A percentile compares a stretch with the other conserved stretches of the same genome.
phyloP scores from a whole-genome alignment of 306 rosid species.

The Ceratonia siliqua region DNA sequence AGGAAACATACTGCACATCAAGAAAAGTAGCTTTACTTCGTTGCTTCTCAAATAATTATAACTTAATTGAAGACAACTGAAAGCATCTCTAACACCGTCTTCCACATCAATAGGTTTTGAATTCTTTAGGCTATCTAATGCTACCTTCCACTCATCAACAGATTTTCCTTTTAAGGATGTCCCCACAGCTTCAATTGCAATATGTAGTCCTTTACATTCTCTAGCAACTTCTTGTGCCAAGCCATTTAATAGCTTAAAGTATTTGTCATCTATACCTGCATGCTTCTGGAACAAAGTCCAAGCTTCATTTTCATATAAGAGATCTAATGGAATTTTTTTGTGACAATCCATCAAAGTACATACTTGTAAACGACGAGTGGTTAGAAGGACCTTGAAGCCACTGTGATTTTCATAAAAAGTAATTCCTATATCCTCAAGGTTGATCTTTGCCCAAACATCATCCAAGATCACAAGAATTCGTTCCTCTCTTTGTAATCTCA shows the following conservation, averaged over 20 bases:
- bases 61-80: neutral
- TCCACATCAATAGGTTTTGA: neutral
- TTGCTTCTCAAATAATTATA: neutral
- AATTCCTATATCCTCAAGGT: neutral
- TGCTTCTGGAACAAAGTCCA: neutral
- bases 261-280: too few species aligned
- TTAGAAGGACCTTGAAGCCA: neutral
- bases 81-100: neutral
- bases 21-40: neutral
- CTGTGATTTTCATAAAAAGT: neutral
- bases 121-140: neutral
- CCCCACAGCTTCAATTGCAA: neutral
- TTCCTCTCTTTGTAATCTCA: neutral
- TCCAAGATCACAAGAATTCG: neutral
- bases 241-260: neutral
- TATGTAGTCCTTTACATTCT: neutral
- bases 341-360: neutral
- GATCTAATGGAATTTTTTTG: neutral
- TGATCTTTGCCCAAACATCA: neutral
- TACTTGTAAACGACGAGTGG: neutral
- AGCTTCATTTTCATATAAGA: neutral
- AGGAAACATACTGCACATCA: neutral
- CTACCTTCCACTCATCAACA: neutral
- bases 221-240: neutral
- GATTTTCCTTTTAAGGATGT: neutral